A percentile compares a stretch with the other conserved stretches of the same genome.
phyloP scores from a whole-genome alignment of 768 basidiomycete genomes.

The Trametes coccinea region DNA sequence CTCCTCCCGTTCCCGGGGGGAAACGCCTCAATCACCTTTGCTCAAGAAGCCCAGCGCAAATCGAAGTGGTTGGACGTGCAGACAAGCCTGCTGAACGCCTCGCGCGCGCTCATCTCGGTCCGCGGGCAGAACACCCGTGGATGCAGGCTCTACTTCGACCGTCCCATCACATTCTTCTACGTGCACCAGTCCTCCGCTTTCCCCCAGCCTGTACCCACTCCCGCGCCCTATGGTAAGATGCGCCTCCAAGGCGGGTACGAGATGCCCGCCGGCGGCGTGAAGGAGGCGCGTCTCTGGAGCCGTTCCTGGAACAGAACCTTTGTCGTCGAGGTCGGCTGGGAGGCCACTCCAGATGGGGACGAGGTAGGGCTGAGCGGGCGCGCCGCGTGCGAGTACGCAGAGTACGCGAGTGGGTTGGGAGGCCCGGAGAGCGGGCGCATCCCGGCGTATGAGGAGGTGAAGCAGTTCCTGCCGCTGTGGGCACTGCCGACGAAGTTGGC shows the following conservation, averaged over 20 bases:
- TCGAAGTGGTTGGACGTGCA: conserved; percentile 47
- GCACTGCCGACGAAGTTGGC: conserved; percentile 56
- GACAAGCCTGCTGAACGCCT: conserved; percentile 41
- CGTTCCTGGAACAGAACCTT: conserved; percentile 57
- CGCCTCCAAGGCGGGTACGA: conserved; percentile 44
- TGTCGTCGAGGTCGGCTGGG: conserved; percentile 54
- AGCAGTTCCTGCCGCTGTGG: conserved; percentile 68
- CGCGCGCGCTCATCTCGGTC: conserved; percentile 50
- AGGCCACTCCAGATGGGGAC: conserved; percentile 27
- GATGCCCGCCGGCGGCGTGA: conserved; percentile 38
- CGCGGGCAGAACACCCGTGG: conserved; percentile 61
- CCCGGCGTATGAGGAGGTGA: conserved; percentile 68
- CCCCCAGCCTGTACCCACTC: conserved; percentile 22
- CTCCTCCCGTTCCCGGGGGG: conserved; percentile 42
- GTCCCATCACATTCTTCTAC: conserved; percentile 43
- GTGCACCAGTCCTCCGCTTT: conserved; percentile 40
- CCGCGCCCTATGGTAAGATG: conserved; percentile 9
- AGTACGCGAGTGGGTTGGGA: conserved; percentile 52
- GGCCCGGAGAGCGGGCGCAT: conserved; percentile 43
- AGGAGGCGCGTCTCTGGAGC: conserved; percentile 57
- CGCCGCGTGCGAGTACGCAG: conserved; percentile 67
- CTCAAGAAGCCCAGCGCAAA: background rate
- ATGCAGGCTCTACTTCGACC: conserved; percentile 62
- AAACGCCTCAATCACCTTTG: background rate
- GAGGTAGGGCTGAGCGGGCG: conserved; percentile 38